Conservation (phyloP, 148 eudicot genomes). For the Amaranthus palmeri region DNA sequence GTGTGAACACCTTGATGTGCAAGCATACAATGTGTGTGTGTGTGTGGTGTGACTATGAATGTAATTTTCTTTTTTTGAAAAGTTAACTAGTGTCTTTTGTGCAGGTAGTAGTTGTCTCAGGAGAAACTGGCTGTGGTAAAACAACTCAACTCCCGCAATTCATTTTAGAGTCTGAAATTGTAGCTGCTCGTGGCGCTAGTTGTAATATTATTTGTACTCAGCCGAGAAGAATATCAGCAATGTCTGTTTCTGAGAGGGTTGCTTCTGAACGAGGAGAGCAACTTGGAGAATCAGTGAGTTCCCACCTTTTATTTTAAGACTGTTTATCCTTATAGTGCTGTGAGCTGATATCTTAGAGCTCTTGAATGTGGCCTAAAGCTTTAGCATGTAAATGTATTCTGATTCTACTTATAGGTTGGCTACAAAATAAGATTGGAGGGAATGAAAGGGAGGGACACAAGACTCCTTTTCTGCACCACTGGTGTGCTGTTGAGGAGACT, state of each 20-base stretch:
- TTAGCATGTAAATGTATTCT: constrained; percentile 1
- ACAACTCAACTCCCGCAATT: constrained; percentile 98
- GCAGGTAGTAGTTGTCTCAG: constrained; percentile 93
- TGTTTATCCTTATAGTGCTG: constrained; percentile 3
- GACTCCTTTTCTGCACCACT: constrained; percentile 94
- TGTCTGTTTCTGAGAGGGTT: constrained; percentile 96
- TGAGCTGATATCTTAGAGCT: constrained; percentile 2
- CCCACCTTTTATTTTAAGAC: constrained; percentile 11
- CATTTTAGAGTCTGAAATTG: constrained; percentile 90
- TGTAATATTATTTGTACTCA: constrained; percentile 95
- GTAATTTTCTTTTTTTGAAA: too few species aligned
- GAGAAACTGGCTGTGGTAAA: constrained; percentile 98
- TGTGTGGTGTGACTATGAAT: too few species aligned
- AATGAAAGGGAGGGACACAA: constrained; percentile 92
- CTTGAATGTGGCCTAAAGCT: not conserved
- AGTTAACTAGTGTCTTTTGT: not conserved
- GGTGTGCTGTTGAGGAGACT: constrained; percentile 86
- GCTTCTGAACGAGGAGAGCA: constrained; percentile 95
- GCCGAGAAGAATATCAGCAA: constrained; percentile 96
- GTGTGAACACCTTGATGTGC: too few species aligned
- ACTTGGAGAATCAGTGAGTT: constrained; percentile 87
- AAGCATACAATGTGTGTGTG: too few species aligned
- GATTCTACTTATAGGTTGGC: constrained; percentile 53
- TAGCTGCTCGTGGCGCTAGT: constrained; percentile 76
- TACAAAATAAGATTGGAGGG: constrained; percentile 98